Evolutionary conservation across 2,329 filamentous ascomycete genomes (phyloP).

Genomic region (Myriosclerotinia duriaeana): DNA sequence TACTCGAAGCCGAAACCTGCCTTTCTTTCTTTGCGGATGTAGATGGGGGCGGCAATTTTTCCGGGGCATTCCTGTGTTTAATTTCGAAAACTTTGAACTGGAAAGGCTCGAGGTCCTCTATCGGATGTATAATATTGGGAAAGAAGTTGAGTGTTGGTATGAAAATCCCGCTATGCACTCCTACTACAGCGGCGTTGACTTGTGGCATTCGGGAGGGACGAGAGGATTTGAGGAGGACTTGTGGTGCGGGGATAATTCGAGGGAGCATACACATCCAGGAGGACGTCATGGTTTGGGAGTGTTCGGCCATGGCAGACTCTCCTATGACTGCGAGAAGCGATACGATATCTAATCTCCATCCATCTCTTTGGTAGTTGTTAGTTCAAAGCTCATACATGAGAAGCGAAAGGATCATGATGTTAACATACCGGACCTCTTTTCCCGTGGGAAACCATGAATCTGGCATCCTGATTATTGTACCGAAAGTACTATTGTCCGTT

Average conservation of each 20-base stretch:
- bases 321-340: slow-evolving; percentile 63
- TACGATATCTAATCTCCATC: slow-evolving; percentile 61
- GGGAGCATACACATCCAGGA: slow-evolving; percentile 58
- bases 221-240: slow-evolving; percentile 58
- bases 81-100: slow-evolving; percentile 52
- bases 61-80: slow-evolving; percentile 41
- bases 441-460: slow-evolving; percentile 31
- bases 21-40: slow-evolving; percentile 5
- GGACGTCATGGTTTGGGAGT: slow-evolving; percentile 59
- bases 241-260: slow-evolving; percentile 61
- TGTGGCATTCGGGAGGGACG: slow-evolving; percentile 57
- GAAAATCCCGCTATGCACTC: slow-evolving; percentile 57
- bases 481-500: background rate
- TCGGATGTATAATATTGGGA: slow-evolving; percentile 58
- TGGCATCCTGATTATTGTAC: slow-evolving; percentile 6
- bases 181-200: slow-evolving; percentile 54
- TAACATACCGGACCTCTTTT: slow-evolving; percentile 21
- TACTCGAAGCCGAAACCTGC: slow-evolving; percentile 13
- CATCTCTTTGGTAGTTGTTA: slow-evolving; percentile 28
- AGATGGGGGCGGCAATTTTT: background rate
- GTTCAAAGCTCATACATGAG: background rate
- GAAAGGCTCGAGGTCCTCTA: slow-evolving; percentile 51
- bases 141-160: slow-evolving; percentile 60
- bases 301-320: slow-evolving; percentile 58
- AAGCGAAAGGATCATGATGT: background rate